Evolutionary conservation across 768 basidiomycete species (phyloP), one percentile per base, ranked within the genome.

Genomic region (Naganishia onofrii): DNA sequence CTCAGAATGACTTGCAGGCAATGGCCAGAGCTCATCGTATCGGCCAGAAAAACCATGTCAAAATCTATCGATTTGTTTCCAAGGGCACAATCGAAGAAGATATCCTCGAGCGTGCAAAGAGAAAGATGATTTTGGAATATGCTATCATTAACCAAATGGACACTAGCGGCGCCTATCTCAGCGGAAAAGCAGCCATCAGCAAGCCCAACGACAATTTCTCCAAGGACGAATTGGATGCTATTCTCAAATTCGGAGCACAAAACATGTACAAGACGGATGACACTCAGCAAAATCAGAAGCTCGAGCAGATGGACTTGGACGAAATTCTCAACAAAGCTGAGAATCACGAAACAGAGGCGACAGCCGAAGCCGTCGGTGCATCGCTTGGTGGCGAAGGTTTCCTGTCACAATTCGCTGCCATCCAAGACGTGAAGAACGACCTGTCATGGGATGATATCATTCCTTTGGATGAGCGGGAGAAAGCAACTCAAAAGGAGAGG

Each of bases 131-230:
- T 53, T 84, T 99, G 72, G 96, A 99, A 81, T 96, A 98, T 84
- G 96, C 96, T 52, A 93, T 99, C 84, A 97, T 99, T 84, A 96
- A 97, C 82, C 95, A 98, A 83, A 96, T 98, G 91, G 96, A 99
- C 83, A 99, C 96, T 28, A 93, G 94, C 51, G 96, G 97, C 74
- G 91, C 92, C 52, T 92, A 97, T 82, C 87, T 99, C 66, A 89
- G 92, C 78, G 89, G 90, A 68, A 93, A 92, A 76, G 85, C 86
- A 23, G 82, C 80, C 34, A 81, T 85, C 34, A 75, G 76, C 34
- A 75, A 79, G 70, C 74, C 73, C 26, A 76, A 74, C 55, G 81
- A 82, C 26, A 73, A 73, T 26, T 80, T 82, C 71, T 83, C 82
- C 82, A 96, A 94, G 83, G 96, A 98, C 75, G 96, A 99, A 80